These are phyloP conservation scores for Phytopythium boreale DNA, from an alignment of 352 stramenopile genomes.

Conservation along the genomic window DNA sequence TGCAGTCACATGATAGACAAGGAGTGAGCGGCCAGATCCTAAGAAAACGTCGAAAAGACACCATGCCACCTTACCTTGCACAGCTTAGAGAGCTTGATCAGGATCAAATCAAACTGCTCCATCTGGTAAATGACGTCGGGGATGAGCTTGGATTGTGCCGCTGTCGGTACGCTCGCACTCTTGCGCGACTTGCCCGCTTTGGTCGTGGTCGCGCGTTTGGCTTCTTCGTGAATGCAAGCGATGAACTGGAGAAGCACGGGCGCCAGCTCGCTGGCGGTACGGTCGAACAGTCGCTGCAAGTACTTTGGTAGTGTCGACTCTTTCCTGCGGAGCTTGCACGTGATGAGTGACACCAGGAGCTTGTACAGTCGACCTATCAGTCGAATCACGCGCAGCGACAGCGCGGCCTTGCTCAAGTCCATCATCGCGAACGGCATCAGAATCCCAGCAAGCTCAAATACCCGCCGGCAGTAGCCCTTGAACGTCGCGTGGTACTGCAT, in stretches of 20 bases:
- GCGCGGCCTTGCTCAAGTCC: constrained; percentile 26
- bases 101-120: constrained; percentile 60
- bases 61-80: constrained; percentile 30
- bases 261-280: constrained; percentile 35
- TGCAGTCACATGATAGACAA: constrained; percentile 5
- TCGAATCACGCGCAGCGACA: constrained; percentile 42
- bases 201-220: constrained; percentile 16
- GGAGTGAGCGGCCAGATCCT: neutral
- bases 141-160: constrained; percentile 49
- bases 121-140: constrained; percentile 66
- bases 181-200: constrained; percentile 9
- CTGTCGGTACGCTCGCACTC: constrained; percentile 5
- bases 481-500: constrained; percentile 18
- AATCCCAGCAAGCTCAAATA: constrained; percentile 34
- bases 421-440: constrained; percentile 48
- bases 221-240: constrained; percentile 44
- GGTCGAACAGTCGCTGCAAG: constrained; percentile 45
- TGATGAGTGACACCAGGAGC: constrained; percentile 35
- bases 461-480: constrained; percentile 27
- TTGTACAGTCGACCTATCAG: constrained; percentile 52
- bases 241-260: constrained; percentile 50
- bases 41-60: neutral
- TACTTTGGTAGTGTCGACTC: constrained; percentile 35
- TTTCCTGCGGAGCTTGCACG: constrained; percentile 40
- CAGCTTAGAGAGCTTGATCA: constrained; percentile 67